Evolutionary conservation across 352 stramenopile species (phyloP), one percentile per base, ranked within the genome.

Genomic region (Saprolegnia diclina): DNA sequence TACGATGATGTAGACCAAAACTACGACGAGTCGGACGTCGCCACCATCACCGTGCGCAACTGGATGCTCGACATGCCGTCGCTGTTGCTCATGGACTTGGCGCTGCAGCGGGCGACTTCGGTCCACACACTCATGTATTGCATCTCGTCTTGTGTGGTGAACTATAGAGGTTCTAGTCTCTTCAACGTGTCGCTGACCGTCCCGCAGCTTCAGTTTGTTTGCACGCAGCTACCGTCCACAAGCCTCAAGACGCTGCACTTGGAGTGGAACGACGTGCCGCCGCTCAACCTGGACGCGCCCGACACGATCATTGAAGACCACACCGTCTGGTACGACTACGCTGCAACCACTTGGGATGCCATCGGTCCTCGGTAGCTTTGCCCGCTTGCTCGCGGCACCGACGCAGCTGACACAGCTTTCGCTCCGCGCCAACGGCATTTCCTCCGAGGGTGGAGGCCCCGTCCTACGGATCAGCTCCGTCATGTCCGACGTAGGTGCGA

Each of bases 11-110:
- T 57, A 67, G 62, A 61, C n/a, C 63, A 69, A 62, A 56, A 52
- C 45, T 90, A 87, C 53, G 81, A 92, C 37, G 63, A 90, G 44
- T 79, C 74, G 37, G 84, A 92, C 38, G 72, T 85, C 13, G 83
- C 90, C 52, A 72, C 75, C 5, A 61, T 91, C 10, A 72, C 40
- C 1, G 55, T 92, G 38, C 83, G 82, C 56, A 80, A 91, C 69
- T 90, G 85, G 85, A 75, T 78, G 54, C 67, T 92, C 0, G 85
- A 92, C 65, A 73, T 76, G n/a, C 79, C 74, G 6, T 88, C 81
- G 48, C 81, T 78, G 55, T 65, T 64, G 0, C 79, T 73, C 11
- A 67, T 92, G 59, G 86, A 79, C 65, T 88, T 87, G 45, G 80
- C 79, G 0, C 74, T 92, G 18, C 71, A 79, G 40, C 67, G 78